Conservation (phyloP, 108 stramenopile genomes). For the Bacterosira constricta region DNA sequence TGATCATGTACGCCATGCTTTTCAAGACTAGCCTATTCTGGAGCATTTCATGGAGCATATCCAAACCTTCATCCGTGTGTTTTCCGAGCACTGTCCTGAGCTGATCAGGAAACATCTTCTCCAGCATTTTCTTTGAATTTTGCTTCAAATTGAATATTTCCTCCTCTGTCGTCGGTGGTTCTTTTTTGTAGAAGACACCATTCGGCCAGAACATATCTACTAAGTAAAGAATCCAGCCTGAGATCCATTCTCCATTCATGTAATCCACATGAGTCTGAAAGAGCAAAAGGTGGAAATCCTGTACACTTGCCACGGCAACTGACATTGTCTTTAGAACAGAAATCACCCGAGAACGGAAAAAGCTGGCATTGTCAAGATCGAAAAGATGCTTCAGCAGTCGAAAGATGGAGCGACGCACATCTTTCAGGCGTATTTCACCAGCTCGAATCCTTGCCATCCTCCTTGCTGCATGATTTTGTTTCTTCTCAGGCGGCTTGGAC, state of each 20-base stretch:
- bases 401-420: slow-evolving; percentile 75
- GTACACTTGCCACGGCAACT: slow-evolving; percentile 69
- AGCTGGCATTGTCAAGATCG: slow-evolving; percentile 88
- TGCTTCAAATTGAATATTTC: slow-evolving; percentile 51
- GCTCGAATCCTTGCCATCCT: slow-evolving; percentile 42
- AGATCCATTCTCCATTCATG: slow-evolving; percentile 72
- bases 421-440: slow-evolving; percentile 67
- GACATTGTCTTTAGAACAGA: slow-evolving; percentile 83
- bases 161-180: slow-evolving; percentile 46
- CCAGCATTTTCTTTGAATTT: slow-evolving; percentile 53
- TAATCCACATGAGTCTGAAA: slow-evolving; percentile 67
- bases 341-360: slow-evolving; percentile 79
- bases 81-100: slow-evolving; percentile 72
- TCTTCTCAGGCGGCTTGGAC: not conserved
- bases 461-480: slow-evolving; percentile 29
- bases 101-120: slow-evolving; percentile 73
- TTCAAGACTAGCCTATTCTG: slow-evolving; percentile 84
- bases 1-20: slow-evolving; percentile 86
- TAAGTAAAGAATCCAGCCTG: slow-evolving; percentile 56
- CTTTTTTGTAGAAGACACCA: slow-evolving; percentile 68
- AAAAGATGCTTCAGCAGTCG: slow-evolving; percentile 74
- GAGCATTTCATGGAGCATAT: slow-evolving; percentile 84
- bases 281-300: slow-evolving; percentile 75
- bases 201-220: slow-evolving; percentile 87
- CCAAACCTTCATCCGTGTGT: slow-evolving; percentile 78